Evolutionary conservation across 148 eudicot genomes (phyloP).

Genomic region (Amaranthus hypochondriacus): DNA sequence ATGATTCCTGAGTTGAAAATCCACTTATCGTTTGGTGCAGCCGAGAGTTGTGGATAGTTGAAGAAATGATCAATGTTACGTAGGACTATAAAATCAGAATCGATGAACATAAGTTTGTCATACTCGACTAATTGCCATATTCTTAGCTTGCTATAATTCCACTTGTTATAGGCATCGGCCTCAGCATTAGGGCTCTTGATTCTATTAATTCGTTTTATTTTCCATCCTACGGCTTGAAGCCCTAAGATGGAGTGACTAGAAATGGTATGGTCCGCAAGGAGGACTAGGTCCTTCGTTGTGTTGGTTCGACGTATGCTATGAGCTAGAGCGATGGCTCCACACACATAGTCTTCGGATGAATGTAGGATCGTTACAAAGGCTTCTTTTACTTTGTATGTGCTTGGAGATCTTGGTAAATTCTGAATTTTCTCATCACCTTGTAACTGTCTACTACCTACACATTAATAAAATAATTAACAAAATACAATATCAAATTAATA

Average conservation of each 20-base stretch:
- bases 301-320: conserved; percentile 64
- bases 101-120: conserved; percentile 62
- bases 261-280: conserved; percentile 55
- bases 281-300: conserved; percentile 59
- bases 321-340: conserved; percentile 79
- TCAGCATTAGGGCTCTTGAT: conserved; percentile 54
- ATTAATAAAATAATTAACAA: background rate
- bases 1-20: conserved; percentile 71
- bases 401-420: background rate
- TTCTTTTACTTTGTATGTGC: conserved; percentile 32
- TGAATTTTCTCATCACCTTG: conserved; percentile 5
- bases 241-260: conserved; percentile 40
- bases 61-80: conserved; percentile 55
- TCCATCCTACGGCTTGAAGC: conserved; percentile 63
- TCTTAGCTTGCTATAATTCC: conserved; percentile 79
- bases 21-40: conserved; percentile 37
- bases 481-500: background rate
- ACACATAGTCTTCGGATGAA: conserved; percentile 63
- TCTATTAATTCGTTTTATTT: conserved; percentile 40
- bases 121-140: conserved; percentile 63
- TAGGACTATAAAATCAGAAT: conserved; percentile 53
- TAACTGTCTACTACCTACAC: conserved; percentile 19
- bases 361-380: conserved; percentile 79
- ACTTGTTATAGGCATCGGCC: conserved; percentile 46
- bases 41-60: conserved; percentile 51